phyloP scores from a whole-genome alignment of 306 rosid species.

The Casuarina equisetifolia region DNA sequence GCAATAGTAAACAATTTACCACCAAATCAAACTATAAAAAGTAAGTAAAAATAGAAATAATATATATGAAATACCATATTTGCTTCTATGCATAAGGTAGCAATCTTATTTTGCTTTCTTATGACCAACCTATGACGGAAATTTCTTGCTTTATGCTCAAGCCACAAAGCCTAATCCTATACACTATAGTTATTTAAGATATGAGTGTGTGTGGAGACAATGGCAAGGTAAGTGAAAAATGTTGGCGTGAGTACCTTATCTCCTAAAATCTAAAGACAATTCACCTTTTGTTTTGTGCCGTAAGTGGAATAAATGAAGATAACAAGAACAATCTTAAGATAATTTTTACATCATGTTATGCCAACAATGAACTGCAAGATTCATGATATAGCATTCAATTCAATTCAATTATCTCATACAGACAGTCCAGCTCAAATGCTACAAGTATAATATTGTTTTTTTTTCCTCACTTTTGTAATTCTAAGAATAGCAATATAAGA shows the following conservation, averaged over 20 bases:
- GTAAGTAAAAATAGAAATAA: background rate
- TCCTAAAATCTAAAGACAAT: background rate
- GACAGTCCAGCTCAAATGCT: background rate
- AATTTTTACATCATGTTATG: background rate
- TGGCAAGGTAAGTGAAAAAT: background rate
- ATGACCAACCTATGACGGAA: background rate
- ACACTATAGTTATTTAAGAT: background rate
- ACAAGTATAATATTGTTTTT: background rate
- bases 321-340: background rate
- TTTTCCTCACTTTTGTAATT: background rate
- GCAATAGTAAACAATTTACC: background rate
- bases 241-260: background rate
- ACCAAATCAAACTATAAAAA: conserved; percentile 1
- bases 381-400: background rate
- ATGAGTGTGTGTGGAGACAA: background rate
- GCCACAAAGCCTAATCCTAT: background rate
- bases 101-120: background rate
- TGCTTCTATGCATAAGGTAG: background rate
- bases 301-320: background rate
- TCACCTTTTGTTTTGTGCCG: background rate
- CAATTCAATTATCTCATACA: background rate
- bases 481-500: background rate
- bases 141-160: background rate
- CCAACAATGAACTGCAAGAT: background rate
- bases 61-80: no score